A percentile compares a stretch with the other conserved stretches of the same genome.
phyloP scores from a whole-genome alignment of 2,329 filamentous ascomycete species.

The Colletotrichum siamense region DNA sequence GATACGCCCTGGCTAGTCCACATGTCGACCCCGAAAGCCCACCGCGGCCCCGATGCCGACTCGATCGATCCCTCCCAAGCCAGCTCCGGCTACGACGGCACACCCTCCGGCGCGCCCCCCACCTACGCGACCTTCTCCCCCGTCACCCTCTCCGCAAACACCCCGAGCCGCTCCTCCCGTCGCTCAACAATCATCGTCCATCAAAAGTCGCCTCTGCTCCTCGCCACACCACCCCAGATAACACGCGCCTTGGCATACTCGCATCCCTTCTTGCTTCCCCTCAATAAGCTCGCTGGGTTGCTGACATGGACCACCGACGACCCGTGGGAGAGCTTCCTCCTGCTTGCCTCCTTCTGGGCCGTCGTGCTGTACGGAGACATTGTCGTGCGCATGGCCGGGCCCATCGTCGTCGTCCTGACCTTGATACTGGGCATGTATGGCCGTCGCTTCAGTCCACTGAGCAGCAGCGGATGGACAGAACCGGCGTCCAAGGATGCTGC shows the following conservation, averaged over 20 bases:
- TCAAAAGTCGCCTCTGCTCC: conserved; percentile 91
- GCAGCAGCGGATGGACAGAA: conserved; percentile 77
- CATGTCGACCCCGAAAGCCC: conserved; percentile 52
- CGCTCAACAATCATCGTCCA: conserved; percentile 93
- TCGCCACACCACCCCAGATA: conserved; percentile 93
- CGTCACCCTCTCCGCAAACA: conserved; percentile 72
- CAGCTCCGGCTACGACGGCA: conserved; percentile 36
- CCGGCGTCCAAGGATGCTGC: conserved; percentile 38
- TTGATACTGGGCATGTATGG: conserved; percentile 94
- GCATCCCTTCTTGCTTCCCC: conserved; percentile 88
- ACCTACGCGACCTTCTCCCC: conserved; percentile 93
- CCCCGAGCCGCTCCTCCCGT: conserved; percentile 66
- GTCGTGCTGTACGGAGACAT: conserved; percentile 84
- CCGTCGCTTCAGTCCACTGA: conserved; percentile 86
- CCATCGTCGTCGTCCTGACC: conserved; percentile 77
- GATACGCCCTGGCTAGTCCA: conserved; percentile 59
- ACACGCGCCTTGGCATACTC: conserved; percentile 94
- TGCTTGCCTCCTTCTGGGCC: conserved; percentile 87
- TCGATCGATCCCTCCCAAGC: conserved; percentile 36
- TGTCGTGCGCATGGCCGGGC: conserved; percentile 81
- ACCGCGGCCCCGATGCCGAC: conserved; percentile 38
- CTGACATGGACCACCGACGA: conserved; percentile 94
- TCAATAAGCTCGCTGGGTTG: conserved; percentile 85
- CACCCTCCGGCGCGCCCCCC: conserved; percentile 56
- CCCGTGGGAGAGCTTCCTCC: conserved; percentile 94